These are phyloP conservation scores for Arthromyces matolae DNA, from an alignment of 768 basidiomycete genomes.

Conservation along the genomic window DNA sequence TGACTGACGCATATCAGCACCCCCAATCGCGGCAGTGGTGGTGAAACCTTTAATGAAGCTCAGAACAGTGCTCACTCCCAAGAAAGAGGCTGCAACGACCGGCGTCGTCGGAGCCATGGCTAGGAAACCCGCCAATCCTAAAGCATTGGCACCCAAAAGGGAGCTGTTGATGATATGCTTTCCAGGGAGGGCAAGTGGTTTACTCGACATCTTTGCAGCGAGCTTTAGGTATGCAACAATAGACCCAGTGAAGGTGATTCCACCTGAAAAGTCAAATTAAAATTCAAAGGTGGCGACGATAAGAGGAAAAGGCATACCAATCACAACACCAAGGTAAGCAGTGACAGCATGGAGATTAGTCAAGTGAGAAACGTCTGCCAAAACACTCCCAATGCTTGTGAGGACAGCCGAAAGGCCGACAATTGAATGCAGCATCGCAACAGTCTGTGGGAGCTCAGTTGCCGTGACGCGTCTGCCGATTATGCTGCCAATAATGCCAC, in stretches of 20 bases:
- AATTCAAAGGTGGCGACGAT: neutral
- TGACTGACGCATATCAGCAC: conserved; percentile 86
- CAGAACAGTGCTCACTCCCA: conserved; percentile 67
- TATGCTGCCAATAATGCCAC: conserved; percentile 63
- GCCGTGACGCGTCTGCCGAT: conserved; percentile 83
- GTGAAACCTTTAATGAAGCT: conserved; percentile 87
- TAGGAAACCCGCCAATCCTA: conserved; percentile 77
- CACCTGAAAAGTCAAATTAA: conserved; percentile 38
- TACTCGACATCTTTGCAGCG: conserved; percentile 76
- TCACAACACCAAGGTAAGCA: conserved; percentile 82
- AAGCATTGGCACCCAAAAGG: conserved; percentile 67
- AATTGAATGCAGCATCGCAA: conserved; percentile 78
- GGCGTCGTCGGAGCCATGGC: conserved; percentile 67
- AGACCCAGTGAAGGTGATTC: conserved; percentile 87
- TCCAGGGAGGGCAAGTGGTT: conserved; percentile 67
- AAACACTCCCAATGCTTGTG: conserved; percentile 79
- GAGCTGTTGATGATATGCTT: conserved; percentile 73
- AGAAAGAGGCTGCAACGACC: conserved; percentile 70
- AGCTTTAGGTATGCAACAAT: conserved; percentile 88
- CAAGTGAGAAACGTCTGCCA: conserved; percentile 65
- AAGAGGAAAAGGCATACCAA: conserved; percentile 45
- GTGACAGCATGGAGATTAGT: conserved; percentile 75
- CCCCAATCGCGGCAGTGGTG: conserved; percentile 88
- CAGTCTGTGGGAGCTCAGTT: conserved; percentile 82
- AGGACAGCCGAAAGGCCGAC: conserved; percentile 88